These are phyloP conservation scores for Coniochaeta ligniaria DNA, from an alignment of 2,329 filamentous ascomycete species.

Conservation along the genomic window DNA sequence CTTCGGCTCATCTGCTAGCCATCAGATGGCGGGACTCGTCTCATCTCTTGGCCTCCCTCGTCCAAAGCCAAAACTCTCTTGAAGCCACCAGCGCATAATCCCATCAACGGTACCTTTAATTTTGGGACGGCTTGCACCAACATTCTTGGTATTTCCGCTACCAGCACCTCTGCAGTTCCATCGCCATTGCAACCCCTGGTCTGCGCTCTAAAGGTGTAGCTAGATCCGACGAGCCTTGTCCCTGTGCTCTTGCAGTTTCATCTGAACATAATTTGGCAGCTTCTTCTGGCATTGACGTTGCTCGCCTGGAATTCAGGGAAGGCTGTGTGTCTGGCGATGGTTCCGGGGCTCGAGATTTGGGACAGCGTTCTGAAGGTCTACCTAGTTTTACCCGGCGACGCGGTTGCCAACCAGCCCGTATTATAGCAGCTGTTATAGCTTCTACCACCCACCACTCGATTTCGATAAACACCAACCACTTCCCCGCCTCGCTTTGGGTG, in stretches of 20 bases:
- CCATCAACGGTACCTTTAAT: not conserved
- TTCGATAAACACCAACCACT: not conserved
- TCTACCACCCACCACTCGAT: not conserved
- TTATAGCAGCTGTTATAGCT: not conserved
- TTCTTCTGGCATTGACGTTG: not conserved
- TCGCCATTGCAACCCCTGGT: not conserved
- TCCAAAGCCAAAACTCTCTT: not conserved
- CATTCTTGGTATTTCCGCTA: not conserved
- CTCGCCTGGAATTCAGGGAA: not conserved
- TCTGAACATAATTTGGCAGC: not conserved
- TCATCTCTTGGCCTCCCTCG: not conserved
- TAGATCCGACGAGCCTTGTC: not conserved
- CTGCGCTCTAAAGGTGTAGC: not conserved
- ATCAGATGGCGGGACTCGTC: not conserved
- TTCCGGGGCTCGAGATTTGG: not conserved
- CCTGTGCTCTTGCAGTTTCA: not conserved
- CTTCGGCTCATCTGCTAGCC: not conserved
- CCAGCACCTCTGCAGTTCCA: not conserved
- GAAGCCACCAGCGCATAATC: not conserved
- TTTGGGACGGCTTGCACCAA: not conserved
- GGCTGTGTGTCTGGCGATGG: not conserved
- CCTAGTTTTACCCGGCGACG: not conserved
- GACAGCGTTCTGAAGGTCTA: not conserved
- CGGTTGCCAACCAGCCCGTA: not conserved
- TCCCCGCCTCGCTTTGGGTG: not conserved